Evolutionary conservation across 345 rosid species (phyloP).

Genomic region (Sonneratia caseolaris): DNA sequence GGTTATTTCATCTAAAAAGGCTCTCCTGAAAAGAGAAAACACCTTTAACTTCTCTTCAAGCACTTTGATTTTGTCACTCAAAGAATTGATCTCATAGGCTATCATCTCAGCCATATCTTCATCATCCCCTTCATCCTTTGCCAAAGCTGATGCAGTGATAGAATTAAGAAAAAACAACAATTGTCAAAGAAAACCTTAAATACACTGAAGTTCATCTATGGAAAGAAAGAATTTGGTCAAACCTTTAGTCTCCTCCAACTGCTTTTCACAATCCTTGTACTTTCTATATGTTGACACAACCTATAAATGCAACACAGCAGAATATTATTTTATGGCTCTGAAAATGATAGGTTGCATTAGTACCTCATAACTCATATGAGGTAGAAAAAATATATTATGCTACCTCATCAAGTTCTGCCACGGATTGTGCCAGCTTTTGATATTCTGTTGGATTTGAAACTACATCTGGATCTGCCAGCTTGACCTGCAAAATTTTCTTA

Average conservation of each 20-base stretch:
- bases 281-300: conserved; percentile 62
- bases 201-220: background rate
- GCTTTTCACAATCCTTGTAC: conserved; percentile 79
- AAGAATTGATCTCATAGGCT: conserved; percentile 58
- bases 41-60: conserved; percentile 91
- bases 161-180: background rate
- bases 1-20: background rate
- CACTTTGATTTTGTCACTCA: conserved; percentile 46
- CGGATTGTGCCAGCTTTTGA: conserved; percentile 78
- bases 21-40: background rate
- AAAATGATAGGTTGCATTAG: conserved; percentile 1
- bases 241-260: conserved; percentile 78
- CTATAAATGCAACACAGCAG: conserved; percentile 20
- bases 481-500: conserved; percentile 35
- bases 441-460: conserved; percentile 69
- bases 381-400: conserved; percentile 1
- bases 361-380: background rate
- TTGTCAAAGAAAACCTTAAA: background rate
- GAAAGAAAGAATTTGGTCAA: conserved; percentile 4
- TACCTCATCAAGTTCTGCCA: conserved; percentile 89
- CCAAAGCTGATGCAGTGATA: conserved; percentile 41
- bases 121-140: conserved; percentile 62
- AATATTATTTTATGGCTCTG: background rate
- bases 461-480: conserved; percentile 87
- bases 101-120: conserved; percentile 97